phyloP scores from a whole-genome alignment of 148 eudicot genomes.

The Chenopodium album region DNA sequence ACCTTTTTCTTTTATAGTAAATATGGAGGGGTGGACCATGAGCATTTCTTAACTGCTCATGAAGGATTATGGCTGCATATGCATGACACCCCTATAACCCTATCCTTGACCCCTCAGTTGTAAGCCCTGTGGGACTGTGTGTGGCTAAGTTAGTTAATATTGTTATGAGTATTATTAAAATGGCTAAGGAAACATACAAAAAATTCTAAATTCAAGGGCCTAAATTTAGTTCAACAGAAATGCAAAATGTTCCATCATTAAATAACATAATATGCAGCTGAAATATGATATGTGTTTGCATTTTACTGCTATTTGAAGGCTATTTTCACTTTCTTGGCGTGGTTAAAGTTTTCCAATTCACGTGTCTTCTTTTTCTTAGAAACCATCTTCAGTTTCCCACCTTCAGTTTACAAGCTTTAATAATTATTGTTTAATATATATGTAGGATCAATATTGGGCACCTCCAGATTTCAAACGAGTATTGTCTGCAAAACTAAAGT shows the following conservation, averaged over 20 bases:
- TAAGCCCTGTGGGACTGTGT: too few relatives aligned
- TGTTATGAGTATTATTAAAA: neutral
- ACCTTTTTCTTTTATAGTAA: too few relatives aligned
- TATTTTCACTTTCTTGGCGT: slow-evolving; percentile 4
- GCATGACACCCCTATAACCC: neutral
- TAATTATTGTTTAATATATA: slow-evolving; percentile 20
- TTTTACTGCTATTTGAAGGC: neutral
- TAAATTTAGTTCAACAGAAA: neutral
- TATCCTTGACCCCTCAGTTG: too few relatives aligned
- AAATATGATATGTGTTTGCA: neutral
- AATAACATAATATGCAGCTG: neutral
- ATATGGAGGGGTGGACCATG: too few relatives aligned
- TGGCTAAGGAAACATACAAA: neutral
- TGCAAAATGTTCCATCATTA: neutral
- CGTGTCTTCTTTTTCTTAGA: neutral
- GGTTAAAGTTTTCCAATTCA: neutral
- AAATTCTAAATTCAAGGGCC: neutral
- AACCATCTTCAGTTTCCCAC: neutral
- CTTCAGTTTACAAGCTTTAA: neutral
- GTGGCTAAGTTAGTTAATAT: too few relatives aligned
- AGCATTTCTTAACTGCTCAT: neutral
- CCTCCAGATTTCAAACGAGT: slow-evolving; percentile 91
- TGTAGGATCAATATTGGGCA: slow-evolving; percentile 97
- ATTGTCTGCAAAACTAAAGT: slow-evolving; percentile 79
- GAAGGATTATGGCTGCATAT: neutral